Conservation (phyloP, 2,329 filamentous ascomycete species). For the Colletotrichum limetticola region DNA sequence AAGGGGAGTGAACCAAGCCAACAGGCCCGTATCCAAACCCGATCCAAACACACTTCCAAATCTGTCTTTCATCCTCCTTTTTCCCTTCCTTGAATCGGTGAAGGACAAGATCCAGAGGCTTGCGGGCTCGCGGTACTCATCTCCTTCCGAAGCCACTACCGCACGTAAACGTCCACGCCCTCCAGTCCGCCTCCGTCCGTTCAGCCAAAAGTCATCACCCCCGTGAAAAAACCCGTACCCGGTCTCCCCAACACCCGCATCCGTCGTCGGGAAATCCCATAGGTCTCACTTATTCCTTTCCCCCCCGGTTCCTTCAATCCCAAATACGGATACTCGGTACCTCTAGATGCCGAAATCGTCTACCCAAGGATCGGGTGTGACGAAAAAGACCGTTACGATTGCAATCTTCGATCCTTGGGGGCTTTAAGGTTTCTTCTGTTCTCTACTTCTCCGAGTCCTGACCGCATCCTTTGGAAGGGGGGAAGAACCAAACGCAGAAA, state of each 20-base stretch:
- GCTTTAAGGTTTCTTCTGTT: background rate
- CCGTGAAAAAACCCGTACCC: background rate
- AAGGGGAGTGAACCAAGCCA: background rate
- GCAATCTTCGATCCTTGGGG: background rate
- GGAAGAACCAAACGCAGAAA: background rate
- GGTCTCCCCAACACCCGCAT: background rate
- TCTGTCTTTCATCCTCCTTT: background rate
- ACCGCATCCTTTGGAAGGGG: too few relatives aligned
- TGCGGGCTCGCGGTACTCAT: too few relatives aligned
- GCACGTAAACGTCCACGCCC: background rate
- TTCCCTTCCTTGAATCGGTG: background rate
- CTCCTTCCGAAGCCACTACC: background rate
- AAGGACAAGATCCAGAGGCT: background rate
- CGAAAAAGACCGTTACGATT: background rate
- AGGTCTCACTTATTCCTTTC: background rate
- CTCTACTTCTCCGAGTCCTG: too few relatives aligned
- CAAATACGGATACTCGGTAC: background rate
- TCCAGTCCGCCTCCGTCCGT: background rate
- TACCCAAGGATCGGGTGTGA: too few relatives aligned
- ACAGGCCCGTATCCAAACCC: background rate
- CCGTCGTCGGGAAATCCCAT: background rate
- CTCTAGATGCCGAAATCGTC: background rate
- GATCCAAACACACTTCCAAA: background rate
- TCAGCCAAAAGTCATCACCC: too few relatives aligned
- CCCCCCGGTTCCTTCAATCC: too few relatives aligned